These are phyloP conservation scores for Moniliophthora roreri DNA, from an alignment of 1,284 basidiomycete species.

Conservation along the genomic window DNA sequence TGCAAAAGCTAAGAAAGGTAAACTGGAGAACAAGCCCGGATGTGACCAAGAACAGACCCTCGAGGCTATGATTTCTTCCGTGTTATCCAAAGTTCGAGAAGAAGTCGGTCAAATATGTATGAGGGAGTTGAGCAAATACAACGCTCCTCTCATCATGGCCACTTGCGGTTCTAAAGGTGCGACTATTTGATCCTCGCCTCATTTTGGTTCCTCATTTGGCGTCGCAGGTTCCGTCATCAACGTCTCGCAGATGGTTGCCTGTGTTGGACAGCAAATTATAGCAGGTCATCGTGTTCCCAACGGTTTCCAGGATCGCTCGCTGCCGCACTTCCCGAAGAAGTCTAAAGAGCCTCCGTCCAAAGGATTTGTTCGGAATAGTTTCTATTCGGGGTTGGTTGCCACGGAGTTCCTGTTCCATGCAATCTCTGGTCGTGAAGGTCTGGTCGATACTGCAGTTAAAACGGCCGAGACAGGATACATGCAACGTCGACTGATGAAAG, in stretches of 20 bases:
- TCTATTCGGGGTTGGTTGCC: constrained; percentile 92
- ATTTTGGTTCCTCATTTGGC: constrained; percentile 1
- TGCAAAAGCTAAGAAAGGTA: constrained; percentile 86
- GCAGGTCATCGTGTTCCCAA: constrained; percentile 97
- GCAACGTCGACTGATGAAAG: constrained; percentile 99
- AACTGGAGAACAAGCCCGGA: constrained; percentile 94
- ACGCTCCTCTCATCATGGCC: constrained; percentile 98
- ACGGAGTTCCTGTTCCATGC: constrained; percentile 99
- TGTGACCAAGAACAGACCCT: constrained; percentile 97
- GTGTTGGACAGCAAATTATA: constrained; percentile 99
- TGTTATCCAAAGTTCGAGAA: constrained; percentile 93
- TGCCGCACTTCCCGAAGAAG: constrained; percentile 98
- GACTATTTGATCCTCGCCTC: constrained; percentile 9
- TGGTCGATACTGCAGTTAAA: constrained; percentile 99
- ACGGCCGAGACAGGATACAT: constrained; percentile 99
- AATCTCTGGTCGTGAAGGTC: constrained; percentile 97
- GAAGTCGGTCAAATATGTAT: constrained; percentile 98
- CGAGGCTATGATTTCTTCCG: constrained; percentile 93
- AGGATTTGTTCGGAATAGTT: constrained; percentile 97
- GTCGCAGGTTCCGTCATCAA: constrained; percentile 95
- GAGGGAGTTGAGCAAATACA: constrained; percentile 94
- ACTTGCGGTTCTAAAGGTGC: constrained; percentile 97
- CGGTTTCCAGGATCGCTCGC: constrained; percentile 98
- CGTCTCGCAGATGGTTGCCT: constrained; percentile 99
- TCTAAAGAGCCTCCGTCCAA: constrained; percentile 97